phyloP scores from a whole-genome alignment of 495 filamentous ascomycete genomes.

The Penicillium bovifimosum region DNA sequence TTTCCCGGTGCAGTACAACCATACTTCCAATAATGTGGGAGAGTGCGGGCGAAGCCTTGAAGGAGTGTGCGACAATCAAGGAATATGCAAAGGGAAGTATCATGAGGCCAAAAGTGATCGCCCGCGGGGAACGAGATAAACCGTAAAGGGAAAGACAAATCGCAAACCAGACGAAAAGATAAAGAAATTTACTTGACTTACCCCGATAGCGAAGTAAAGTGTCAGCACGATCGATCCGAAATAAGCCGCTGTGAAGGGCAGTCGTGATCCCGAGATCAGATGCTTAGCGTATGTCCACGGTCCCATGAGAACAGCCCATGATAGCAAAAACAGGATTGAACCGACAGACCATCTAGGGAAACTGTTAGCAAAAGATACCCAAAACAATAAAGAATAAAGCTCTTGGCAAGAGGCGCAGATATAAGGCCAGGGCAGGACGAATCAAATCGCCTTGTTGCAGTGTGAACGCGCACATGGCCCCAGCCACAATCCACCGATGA shows the following conservation, averaged over 20 bases:
- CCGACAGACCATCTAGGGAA: slow-evolving; percentile 83
- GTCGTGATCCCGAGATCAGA: slow-evolving; percentile 72
- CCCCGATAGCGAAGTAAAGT: slow-evolving; percentile 83
- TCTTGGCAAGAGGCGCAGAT: slow-evolving; percentile 26
- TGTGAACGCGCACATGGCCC: slow-evolving; percentile 22
- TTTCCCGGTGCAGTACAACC: slow-evolving; percentile 17
- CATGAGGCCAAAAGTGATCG: neutral
- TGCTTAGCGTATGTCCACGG: slow-evolving; percentile 76
- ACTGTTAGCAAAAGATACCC: slow-evolving; percentile 20
- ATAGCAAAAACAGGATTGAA: slow-evolving; percentile 81
- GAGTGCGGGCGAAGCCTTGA: neutral
- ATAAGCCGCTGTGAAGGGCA: slow-evolving; percentile 95
- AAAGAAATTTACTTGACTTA: slow-evolving; percentile 47
- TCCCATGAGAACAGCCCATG: slow-evolving; percentile 93
- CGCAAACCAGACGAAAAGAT: neutral
- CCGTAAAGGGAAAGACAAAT: slow-evolving; percentile 10
- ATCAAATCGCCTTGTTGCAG: neutral
- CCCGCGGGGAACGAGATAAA: neutral
- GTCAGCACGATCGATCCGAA: slow-evolving; percentile 91
- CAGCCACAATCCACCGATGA: slow-evolving; percentile 19
- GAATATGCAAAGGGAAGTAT: slow-evolving; percentile 2
- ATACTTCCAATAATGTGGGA: slow-evolving; percentile 2
- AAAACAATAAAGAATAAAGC: slow-evolving; percentile 2
- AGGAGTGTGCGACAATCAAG: neutral
- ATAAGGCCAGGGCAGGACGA: slow-evolving; percentile 7